phyloP scores from a whole-genome alignment of 176 grass and related monocot genomes.

The Bothriochloa decipiens region DNA sequence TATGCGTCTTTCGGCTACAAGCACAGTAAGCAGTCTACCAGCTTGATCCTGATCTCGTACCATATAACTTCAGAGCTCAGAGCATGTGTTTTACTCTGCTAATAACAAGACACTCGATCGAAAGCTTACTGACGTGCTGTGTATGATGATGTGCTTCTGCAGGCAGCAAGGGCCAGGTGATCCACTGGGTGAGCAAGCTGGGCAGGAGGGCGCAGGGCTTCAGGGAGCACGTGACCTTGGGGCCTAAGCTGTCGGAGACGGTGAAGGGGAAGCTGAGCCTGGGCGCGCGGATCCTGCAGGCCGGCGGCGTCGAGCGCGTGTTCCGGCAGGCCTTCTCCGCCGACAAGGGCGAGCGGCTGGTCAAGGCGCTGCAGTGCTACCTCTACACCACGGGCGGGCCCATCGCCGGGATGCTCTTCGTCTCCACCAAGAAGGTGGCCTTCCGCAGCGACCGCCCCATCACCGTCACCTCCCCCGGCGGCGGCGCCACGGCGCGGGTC shows the following conservation, averaged over 20 bases:
- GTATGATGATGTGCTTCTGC: not conserved
- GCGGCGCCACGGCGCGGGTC: slow-evolving; percentile 43
- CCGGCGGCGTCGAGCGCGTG: slow-evolving; percentile 67
- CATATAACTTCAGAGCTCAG: not conserved
- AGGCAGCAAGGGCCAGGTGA: slow-evolving; percentile 62
- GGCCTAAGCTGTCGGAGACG: slow-evolving; percentile 68
- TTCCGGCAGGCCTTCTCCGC: slow-evolving; percentile 72
- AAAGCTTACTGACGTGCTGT: not conserved
- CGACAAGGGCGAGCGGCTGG: slow-evolving; percentile 66
- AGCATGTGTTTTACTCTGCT: not conserved
- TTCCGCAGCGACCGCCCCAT: slow-evolving; percentile 80
- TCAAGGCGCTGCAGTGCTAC: slow-evolving; percentile 82
- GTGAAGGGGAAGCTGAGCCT: slow-evolving; percentile 82
- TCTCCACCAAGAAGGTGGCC: slow-evolving; percentile 72
- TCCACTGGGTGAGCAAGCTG: slow-evolving; percentile 66
- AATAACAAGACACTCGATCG: not conserved
- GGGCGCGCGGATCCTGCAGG: slow-evolving; percentile 69
- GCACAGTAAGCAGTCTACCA: slow-evolving; percentile 40
- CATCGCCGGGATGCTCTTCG: slow-evolving; percentile 79
- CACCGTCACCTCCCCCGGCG: slow-evolving; percentile 50
- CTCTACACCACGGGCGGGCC: slow-evolving; percentile 81
- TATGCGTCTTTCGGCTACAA: slow-evolving; percentile 54
- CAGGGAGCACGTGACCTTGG: slow-evolving; percentile 61
- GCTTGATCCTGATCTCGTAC: not conserved
- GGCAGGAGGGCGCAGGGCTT: slow-evolving; percentile 54